Evolutionary conservation across 495 filamentous ascomycete species (phyloP).

Genomic region (Penicillium robsamsonii): DNA sequence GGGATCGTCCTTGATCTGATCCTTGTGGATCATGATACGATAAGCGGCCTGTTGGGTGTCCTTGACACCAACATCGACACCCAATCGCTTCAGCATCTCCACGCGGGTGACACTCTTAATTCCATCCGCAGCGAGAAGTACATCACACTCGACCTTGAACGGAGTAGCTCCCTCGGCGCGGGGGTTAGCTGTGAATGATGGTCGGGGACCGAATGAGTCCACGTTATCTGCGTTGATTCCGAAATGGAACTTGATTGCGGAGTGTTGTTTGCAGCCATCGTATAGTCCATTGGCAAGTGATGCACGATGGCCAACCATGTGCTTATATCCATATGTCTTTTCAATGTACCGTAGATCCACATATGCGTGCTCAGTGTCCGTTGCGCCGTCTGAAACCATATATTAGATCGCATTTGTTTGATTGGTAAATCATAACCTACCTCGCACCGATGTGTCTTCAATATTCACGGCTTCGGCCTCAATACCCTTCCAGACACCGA

Average conservation of each 20-base stretch:
- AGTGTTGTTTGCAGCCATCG: conserved; percentile 61
- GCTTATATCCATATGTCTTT: conserved; percentile 66
- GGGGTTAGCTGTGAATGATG: conserved; percentile 55
- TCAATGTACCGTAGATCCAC: conserved; percentile 66
- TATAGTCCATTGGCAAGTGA: conserved; percentile 69
- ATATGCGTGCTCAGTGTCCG: conserved; percentile 64
- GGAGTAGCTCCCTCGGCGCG: conserved; percentile 48
- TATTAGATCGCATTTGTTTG: background rate
- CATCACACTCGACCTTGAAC: conserved; percentile 59
- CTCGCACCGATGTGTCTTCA: conserved; percentile 51
- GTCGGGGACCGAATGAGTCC: conserved; percentile 53
- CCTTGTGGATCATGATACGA: conserved; percentile 73
- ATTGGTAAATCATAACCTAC: conserved; percentile 26
- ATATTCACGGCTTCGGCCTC: conserved; percentile 59
- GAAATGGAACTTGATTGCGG: conserved; percentile 68
- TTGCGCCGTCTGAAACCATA: conserved; percentile 57
- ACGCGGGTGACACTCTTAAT: conserved; percentile 66
- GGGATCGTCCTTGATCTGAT: conserved; percentile 63
- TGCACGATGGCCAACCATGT: conserved; percentile 75
- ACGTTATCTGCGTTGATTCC: conserved; percentile 53
- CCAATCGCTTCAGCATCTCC: conserved; percentile 57
- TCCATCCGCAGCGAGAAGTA: conserved; percentile 71
- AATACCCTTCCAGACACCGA: conserved; percentile 69
- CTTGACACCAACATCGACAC: conserved; percentile 55
- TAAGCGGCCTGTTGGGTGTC: conserved; percentile 81